Percentiles rank a stretch among this genome's conserved stretches.
Conservation (phyloP, 495 filamentous ascomycete genomes). For the Hypoxylon intermedium region DNA sequence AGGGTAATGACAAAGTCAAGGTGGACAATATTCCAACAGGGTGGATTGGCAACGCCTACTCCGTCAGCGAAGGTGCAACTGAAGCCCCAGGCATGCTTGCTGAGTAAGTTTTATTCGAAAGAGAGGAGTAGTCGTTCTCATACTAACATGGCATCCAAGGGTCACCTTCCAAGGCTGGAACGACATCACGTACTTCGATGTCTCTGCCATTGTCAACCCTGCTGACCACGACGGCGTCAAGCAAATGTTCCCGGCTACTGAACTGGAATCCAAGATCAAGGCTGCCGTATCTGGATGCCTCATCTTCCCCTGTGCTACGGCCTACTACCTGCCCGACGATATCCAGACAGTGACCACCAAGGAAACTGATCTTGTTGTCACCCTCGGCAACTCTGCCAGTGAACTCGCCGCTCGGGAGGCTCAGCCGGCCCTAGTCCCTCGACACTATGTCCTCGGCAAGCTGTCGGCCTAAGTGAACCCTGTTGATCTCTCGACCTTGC, state of each 20-base stretch:
- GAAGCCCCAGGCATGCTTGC: constrained; percentile 59
- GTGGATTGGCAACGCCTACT: constrained; percentile 59
- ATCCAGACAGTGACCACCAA: constrained; percentile 53
- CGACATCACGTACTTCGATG: constrained; percentile 57
- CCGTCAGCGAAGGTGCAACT: constrained; percentile 47
- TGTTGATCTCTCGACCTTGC: constrained; percentile 6
- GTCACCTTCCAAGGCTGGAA: constrained; percentile 54
- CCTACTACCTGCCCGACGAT: constrained; percentile 60
- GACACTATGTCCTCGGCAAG: constrained; percentile 44
- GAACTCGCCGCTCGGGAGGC: constrained; percentile 30
- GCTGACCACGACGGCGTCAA: constrained; percentile 54
- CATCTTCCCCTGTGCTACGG: constrained; percentile 54
- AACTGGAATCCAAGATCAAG: constrained; percentile 22
- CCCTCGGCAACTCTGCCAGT: constrained; percentile 45
- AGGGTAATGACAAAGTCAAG: constrained; percentile 37
- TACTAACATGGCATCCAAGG: constrained; percentile 14
- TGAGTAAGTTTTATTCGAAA: constrained; percentile 50
- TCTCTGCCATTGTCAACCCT: constrained; percentile 62
- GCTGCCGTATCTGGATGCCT: constrained; percentile 54
- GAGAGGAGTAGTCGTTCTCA: neutral
- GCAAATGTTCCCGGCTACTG: constrained; percentile 51
- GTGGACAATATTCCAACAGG: constrained; percentile 45
- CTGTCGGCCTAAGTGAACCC: constrained; percentile 28
- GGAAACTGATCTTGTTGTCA: constrained; percentile 48
- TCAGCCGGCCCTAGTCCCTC: constrained; percentile 29